phyloP scores from a whole-genome alignment of 2,329 filamentous ascomycete species.

The Exutisphaerella laricina region DNA sequence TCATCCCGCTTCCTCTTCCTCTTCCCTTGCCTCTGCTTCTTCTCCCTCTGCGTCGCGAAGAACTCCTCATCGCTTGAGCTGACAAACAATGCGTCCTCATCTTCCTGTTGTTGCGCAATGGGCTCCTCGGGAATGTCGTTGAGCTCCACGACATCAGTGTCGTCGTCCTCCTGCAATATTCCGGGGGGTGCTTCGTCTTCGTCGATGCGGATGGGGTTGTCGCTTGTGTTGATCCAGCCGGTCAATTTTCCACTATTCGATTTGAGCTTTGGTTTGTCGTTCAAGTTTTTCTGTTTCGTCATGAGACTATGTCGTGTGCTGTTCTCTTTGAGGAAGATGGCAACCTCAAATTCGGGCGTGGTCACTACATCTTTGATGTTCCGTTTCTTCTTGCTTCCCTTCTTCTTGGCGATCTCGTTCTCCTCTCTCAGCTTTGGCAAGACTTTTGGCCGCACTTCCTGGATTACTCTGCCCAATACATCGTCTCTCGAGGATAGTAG shows the following conservation, averaged over 20 bases:
- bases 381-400: slow-evolving; percentile 60
- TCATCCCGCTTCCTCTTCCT: slow-evolving; percentile 22
- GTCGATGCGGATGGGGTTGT: slow-evolving; percentile 39
- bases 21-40: slow-evolving; percentile 23
- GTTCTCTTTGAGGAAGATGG: slow-evolving; percentile 85
- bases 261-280: slow-evolving; percentile 39
- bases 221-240: slow-evolving; percentile 38
- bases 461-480: slow-evolving; percentile 74
- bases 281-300: slow-evolving; percentile 72
- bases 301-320: slow-evolving; percentile 79
- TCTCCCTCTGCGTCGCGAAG: slow-evolving; percentile 30
- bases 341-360: slow-evolving; percentile 82
- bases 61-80: slow-evolving; percentile 34
- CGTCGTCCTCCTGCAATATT: slow-evolving; percentile 53
- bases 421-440: slow-evolving; percentile 89
- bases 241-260: slow-evolving; percentile 45
- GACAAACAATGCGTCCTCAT: slow-evolving; percentile 34
- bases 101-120: slow-evolving; percentile 19
- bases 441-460: slow-evolving; percentile 77
- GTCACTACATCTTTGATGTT: slow-evolving; percentile 87
- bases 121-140: slow-evolving; percentile 52
- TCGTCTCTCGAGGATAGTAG: slow-evolving; percentile 71
- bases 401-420: slow-evolving; percentile 55
- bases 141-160: slow-evolving; percentile 48
- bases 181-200: slow-evolving; percentile 45